Percentiles rank a stretch among this genome's conserved stretches.
These are phyloP conservation scores for Linderina pennispora DNA, from an alignment of 192 early-diverging fungal species.

Conservation along the genomic window DNA sequence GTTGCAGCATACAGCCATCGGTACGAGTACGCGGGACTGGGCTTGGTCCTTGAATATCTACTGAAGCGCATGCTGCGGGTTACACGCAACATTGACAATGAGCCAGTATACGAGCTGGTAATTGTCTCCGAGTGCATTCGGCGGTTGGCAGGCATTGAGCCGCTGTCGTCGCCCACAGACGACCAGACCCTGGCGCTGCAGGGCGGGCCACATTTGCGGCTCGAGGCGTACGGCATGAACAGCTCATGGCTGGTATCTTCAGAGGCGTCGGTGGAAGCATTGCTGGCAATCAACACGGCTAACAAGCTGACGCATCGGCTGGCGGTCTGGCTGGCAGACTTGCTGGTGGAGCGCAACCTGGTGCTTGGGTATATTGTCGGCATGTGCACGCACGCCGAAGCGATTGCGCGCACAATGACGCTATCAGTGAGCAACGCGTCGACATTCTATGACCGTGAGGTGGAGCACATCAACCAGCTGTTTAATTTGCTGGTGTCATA, in stretches of 20 bases:
- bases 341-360: constrained; percentile 11
- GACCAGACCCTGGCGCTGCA: constrained; percentile 37
- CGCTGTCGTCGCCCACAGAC: constrained; percentile 35
- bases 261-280: constrained; percentile 18
- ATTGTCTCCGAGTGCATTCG: constrained; percentile 25
- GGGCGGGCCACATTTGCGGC: constrained; percentile 30
- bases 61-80: constrained; percentile 25
- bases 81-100: constrained; percentile 13
- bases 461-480: constrained; percentile 42
- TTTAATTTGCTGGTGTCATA: constrained; percentile 33
- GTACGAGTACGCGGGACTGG: constrained; percentile 25
- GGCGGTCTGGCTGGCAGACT: constrained; percentile 29
- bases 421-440: constrained; percentile 31
- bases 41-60: constrained; percentile 26
- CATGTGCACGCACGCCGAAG: constrained; percentile 35
- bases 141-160: constrained; percentile 23
- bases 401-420: constrained; percentile 14
- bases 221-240: constrained; percentile 42
- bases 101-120: constrained; percentile 26
- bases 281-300: constrained; percentile 10
- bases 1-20: constrained; percentile 30
- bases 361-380: constrained; percentile 25
- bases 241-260: constrained; percentile 29
- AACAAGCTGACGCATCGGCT: constrained; percentile 25
- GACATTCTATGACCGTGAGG: constrained; percentile 39